Base-by-base conservation (phyloP, 805 yeast species). In the Wickerhamiella allomyrinae region DNA sequence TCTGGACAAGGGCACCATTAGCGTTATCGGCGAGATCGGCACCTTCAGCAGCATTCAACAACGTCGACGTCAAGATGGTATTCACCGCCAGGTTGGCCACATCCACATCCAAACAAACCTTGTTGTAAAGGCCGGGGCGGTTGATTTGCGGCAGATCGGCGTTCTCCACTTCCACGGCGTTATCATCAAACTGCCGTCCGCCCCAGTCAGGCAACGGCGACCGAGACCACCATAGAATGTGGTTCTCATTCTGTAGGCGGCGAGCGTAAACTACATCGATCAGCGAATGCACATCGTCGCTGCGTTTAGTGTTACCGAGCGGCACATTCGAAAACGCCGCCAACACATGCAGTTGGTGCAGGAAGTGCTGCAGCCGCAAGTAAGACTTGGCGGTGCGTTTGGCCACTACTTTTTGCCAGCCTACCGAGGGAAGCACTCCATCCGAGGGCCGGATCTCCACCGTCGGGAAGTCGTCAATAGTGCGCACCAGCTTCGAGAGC, bases 211-310 rank as follows among this genome's bases (percentile, higher is more conserved):
- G 89, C 36, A 71, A 60, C 1, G 89, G 81, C 14, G 69, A 68
- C 3, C 77, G 73, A 0, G 94, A 82, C 97, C 98, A 91, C 97
- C 98, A 91, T 23, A 93, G 63, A 5, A 89, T 79, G 33, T 82
- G 72, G 46, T 76, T 74, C 38, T 74, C 72, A 37, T 74, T 69
- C 15, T 66, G 66, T 43, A 91, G 67, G 40, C 77, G 68, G 53
- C 98, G 68, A 0, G 97, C 94, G 58, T 84, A 91, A 42, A 77
- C 77, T 34, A 89, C 70, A 59, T 91, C 99, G 45, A 89, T 80
- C 52, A 86, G 65, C 51, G 74, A 82, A 0, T 82, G 78, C 60
- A 78, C 68, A 48, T 83, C 80, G 44, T 81, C 89, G 1, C 48
- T 44, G n/a, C 76, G 67, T 48, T 76, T 77, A 49, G 89, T 61